Percentiles rank a stretch among this genome's conserved stretches.
These are phyloP conservation scores for Cudoniella acicularis DNA, from an alignment of 495 filamentous ascomycete genomes.

Conservation along the genomic window DNA sequence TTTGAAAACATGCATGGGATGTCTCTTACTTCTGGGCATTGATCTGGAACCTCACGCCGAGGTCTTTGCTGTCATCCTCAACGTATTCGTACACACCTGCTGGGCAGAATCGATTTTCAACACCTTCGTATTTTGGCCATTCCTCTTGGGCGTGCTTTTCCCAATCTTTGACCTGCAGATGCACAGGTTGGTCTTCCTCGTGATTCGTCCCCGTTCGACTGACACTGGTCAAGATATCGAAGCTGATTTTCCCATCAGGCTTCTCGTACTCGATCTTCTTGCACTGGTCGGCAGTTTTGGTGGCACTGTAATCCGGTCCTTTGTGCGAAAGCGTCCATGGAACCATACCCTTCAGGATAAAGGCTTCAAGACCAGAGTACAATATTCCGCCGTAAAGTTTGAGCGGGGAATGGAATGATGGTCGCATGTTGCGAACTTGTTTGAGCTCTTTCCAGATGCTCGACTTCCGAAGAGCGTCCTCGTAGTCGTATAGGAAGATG, in stretches of 20 bases:
- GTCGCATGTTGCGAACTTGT: conserved; percentile 95
- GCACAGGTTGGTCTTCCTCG: conserved; percentile 96
- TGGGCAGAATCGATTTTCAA: conserved; percentile 99
- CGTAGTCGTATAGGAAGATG: conserved; percentile 93
- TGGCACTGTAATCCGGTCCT: conserved; percentile 67
- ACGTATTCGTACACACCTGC: conserved; percentile 98
- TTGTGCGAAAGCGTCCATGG: conserved; percentile 95
- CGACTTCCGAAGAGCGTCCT: conserved; percentile 80
- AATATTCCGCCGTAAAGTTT: conserved; percentile 84
- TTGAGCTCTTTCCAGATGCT: conserved; percentile 92
- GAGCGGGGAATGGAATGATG: conserved; percentile 81
- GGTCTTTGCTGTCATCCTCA: conserved; percentile 76
- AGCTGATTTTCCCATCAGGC: conserved; percentile 88
- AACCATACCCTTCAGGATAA: conserved; percentile 72
- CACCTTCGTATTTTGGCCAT: conserved; percentile 83
- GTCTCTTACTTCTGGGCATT: conserved; percentile 97
- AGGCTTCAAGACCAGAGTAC: conserved; percentile 93
- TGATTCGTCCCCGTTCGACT: conserved; percentile 96
- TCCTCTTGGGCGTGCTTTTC: conserved; percentile 77
- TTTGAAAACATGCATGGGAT: neutral
- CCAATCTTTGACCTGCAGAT: conserved; percentile 93
- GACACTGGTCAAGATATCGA: conserved; percentile 94
- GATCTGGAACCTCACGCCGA: conserved; percentile 93
- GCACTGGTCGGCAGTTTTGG: conserved; percentile 73
- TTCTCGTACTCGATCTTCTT: conserved; percentile 94